Percentiles rank a stretch among this genome's conserved stretches.
phyloP scores from a whole-genome alignment of 1,139 yeast species.

The Kurtzmaniella quercitrusa region DNA sequence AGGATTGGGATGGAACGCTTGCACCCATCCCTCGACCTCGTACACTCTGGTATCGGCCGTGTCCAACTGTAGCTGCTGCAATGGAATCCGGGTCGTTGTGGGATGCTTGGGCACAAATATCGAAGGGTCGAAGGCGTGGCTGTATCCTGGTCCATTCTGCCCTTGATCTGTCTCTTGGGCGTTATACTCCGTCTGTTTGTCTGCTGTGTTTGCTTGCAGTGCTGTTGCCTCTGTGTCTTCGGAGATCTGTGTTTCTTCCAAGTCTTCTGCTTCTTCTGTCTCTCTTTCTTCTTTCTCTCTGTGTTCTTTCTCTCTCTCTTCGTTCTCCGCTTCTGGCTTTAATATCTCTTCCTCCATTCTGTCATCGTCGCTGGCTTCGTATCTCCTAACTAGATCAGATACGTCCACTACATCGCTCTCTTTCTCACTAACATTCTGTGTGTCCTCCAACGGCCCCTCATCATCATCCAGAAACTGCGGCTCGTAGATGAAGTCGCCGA shows the following conservation, averaged over 20 bases:
- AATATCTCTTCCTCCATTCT: no score
- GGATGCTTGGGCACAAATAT: not conserved
- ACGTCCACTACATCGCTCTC: not conserved
- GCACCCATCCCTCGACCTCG: slow-evolving; percentile 17
- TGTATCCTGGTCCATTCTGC: not conserved
- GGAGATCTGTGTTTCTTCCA: not conserved
- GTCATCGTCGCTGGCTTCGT: no score
- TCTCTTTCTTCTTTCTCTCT: no score
- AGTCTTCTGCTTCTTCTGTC: not conserved
- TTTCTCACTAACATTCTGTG: not conserved
- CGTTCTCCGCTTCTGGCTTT: no score
- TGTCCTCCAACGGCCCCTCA: not conserved
- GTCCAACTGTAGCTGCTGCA: not conserved
- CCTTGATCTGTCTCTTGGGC: not conserved
- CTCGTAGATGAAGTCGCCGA: not conserved
- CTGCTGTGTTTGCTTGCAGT: not conserved
- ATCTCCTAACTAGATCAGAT: no score
- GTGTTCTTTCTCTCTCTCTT: no score
- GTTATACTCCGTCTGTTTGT: not conserved
- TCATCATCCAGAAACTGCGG: slow-evolving; percentile 2
- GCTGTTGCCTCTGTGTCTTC: no score
- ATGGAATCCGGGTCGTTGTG: not conserved
- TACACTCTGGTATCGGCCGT: slow-evolving; percentile 7
- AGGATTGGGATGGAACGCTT: slow-evolving; percentile 16
- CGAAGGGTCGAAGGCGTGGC: not conserved